Evolutionary conservation across 345 rosid genomes (phyloP), one percentile per base, ranked within the genome.

Genomic region (Lumnitzera racemosa): DNA sequence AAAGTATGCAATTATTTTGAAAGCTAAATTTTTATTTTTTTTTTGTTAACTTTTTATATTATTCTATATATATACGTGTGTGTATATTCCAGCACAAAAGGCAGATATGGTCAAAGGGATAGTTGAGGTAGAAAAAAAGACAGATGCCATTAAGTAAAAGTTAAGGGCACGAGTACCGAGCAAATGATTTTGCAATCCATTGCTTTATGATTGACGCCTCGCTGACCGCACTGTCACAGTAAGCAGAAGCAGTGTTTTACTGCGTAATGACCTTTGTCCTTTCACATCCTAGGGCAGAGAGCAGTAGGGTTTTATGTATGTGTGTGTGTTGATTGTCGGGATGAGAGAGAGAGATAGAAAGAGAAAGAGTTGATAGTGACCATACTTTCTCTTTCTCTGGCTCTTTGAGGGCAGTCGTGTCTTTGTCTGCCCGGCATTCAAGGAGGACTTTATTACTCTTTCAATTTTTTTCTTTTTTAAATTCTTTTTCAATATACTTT

Each of bases 161-260:
- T 49, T 15, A 13, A 41, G n/a, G 13, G 25, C 64, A 57, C 61
- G 20, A 51, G 48, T 24, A 54, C 56, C 78, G 57, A 76, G 81
- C 68, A 76, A 79, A 81, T 81, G 73, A 84, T 84, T 75, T 75
- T 27, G 84, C 53, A 84, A 84, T 84, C 84, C 66, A 81, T 81
- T 81, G 81, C 79, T 79, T 77, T 77, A 79, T 81, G 82, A 84
- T 84, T 79, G 86, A 84, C 73, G 62, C 82, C 75, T 81, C 81
- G 74, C 75, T 79, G 82, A 77, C 82, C 68, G 70, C 1, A 15
- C 41, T 64, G 80, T 76, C 80, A 78, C 70, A 57, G 61, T 57
- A 70, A 68, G 68, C 50, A 24, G 54, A 55, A 58, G 27, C 55
- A 27, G 20, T 55, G 29, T 53, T 5, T 9, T n/a, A 4, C 56